These are phyloP conservation scores for Beta corolliflora DNA, from an alignment of 179 eudicot species.

Conservation along the genomic window DNA sequence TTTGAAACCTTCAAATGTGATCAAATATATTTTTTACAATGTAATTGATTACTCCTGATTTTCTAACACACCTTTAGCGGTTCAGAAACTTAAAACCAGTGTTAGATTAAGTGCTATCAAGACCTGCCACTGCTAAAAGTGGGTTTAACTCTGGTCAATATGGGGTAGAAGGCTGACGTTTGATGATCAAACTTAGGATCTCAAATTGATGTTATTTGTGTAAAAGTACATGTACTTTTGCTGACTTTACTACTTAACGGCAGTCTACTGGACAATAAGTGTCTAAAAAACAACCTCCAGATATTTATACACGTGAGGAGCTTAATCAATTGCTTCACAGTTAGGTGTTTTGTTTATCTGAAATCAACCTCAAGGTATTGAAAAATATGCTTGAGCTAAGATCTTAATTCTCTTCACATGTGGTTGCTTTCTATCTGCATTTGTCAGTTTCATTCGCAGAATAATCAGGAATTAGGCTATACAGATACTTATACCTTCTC, in stretches of 20 bases:
- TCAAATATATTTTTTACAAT: not conserved
- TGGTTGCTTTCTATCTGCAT: not conserved
- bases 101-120: not conserved
- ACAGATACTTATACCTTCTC: not conserved
- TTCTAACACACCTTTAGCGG: not conserved
- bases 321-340: not conserved
- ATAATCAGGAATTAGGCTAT: not conserved
- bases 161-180: not conserved
- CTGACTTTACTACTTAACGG: not conserved
- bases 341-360: not conserved
- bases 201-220: not conserved
- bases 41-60: not conserved
- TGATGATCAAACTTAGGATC: not conserved
- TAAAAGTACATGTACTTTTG: not conserved
- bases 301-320: not conserved
- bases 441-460: not conserved
- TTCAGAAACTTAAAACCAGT: not conserved
- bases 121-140: not conserved
- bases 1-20: not conserved
- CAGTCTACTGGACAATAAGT: not conserved
- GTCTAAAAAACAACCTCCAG: not conserved
- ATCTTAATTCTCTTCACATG: not conserved
- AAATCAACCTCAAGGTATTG: conserved; percentile 8
- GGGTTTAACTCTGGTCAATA: not conserved
- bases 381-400: not conserved